Conservation (phyloP, 345 rosid genomes). For the Hibiscus mutabilis region DNA sequence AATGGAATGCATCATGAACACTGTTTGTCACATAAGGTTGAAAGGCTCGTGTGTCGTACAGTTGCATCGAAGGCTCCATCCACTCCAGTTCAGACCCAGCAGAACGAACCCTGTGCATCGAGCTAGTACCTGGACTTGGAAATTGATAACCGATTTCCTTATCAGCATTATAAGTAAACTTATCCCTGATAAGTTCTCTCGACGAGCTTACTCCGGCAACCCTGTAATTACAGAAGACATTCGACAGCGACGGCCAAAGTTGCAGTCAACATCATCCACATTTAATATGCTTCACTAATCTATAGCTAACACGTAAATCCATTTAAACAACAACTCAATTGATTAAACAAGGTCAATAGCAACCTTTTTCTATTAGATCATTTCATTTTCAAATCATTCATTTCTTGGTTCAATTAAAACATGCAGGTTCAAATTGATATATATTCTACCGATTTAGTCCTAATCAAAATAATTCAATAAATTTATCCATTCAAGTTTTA, state of each 20-base stretch:
- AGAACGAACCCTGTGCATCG: constrained; percentile 34
- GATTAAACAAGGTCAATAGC: neutral
- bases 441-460: no score
- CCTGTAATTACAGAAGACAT: constrained; percentile 24
- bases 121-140: constrained; percentile 19
- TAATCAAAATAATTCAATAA: no score
- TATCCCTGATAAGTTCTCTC: constrained; percentile 48
- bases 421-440: no score
- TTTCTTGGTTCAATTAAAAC: neutral
- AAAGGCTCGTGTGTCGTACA: constrained; percentile 32
- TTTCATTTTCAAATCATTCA: neutral
- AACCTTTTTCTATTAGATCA: neutral
- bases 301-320: neutral
- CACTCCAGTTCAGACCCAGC: constrained; percentile 54
- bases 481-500: no score
- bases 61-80: constrained; percentile 60
- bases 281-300: neutral
- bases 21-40: constrained; percentile 44
- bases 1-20: constrained; percentile 67
- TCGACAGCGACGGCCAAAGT: no score
- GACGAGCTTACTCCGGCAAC: constrained; percentile 37
- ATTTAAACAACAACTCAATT: neutral
- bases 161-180: constrained; percentile 26
- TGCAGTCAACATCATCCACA: neutral
- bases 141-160: constrained; percentile 28